These are phyloP conservation scores for Alternaria triticina DNA, from an alignment of 2,329 filamentous ascomycete genomes.

Conservation along the genomic window DNA sequence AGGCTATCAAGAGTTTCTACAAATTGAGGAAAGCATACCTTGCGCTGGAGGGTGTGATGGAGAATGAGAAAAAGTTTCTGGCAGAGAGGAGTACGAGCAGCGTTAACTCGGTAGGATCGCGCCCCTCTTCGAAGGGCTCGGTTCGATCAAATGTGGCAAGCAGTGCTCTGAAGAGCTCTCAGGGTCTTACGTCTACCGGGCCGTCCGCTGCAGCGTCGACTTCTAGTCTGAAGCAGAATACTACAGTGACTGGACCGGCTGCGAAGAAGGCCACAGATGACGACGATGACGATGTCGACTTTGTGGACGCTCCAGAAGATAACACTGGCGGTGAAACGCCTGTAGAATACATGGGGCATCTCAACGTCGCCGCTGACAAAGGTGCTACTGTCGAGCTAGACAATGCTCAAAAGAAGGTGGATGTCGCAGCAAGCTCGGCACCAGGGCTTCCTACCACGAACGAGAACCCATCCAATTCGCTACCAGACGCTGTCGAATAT, in stretches of 20 bases:
- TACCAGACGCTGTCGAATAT: slow-evolving; percentile 36
- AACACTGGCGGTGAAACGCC: slow-evolving; percentile 55
- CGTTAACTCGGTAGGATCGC: slow-evolving; percentile 30
- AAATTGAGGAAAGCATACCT: slow-evolving; percentile 89
- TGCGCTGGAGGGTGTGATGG: slow-evolving; percentile 78
- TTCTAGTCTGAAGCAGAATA: slow-evolving; percentile 21
- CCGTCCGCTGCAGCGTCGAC: slow-evolving; percentile 24
- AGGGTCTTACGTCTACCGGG: slow-evolving; percentile 5
- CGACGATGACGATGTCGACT: slow-evolving; percentile 54
- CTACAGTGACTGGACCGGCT: slow-evolving; percentile 1
- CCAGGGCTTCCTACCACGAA: slow-evolving; percentile 28
- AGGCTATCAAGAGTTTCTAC: slow-evolving; percentile 90
- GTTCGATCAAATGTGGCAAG: slow-evolving; percentile 20
- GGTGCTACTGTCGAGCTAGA: slow-evolving; percentile 32
- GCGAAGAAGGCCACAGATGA: slow-evolving; percentile 24
- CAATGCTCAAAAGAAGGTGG: slow-evolving; percentile 26
- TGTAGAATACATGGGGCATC: slow-evolving; percentile 55
- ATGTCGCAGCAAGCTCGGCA: slow-evolving; percentile 35
- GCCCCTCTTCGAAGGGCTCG: slow-evolving; percentile 29
- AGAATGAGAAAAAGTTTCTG: slow-evolving; percentile 71
- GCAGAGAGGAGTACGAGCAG: slow-evolving; percentile 45
- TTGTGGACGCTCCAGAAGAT: slow-evolving; percentile 63
- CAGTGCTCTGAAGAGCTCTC: slow-evolving; percentile 13
- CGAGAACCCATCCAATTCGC: slow-evolving; percentile 21
- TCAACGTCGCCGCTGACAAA: slow-evolving; percentile 36